phyloP scores from a whole-genome alignment of 129 eudicot species.

The Flaveria linearis region DNA sequence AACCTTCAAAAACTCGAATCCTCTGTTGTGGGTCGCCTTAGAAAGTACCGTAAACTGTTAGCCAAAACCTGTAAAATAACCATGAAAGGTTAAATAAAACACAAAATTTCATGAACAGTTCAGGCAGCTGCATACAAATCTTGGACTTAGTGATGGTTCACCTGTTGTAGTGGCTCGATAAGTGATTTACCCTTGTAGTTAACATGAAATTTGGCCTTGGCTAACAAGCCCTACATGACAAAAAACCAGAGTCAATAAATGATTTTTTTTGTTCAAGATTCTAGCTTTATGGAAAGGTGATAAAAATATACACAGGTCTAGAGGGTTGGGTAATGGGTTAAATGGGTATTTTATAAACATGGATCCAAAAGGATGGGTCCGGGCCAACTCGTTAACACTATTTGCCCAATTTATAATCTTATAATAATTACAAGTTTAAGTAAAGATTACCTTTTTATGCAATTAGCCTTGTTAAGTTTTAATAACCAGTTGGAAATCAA shows the following conservation, averaged over 20 bases:
- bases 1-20: slow-evolving; percentile 71
- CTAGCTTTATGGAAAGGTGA: slow-evolving; percentile 3
- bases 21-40: slow-evolving; percentile 88
- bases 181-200: slow-evolving; percentile 80
- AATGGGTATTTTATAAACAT: neutral
- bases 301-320: neutral
- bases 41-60: slow-evolving; percentile 78
- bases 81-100: neutral
- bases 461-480: slow-evolving; percentile 5
- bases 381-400: neutral
- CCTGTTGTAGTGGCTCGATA: slow-evolving; percentile 91
- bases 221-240: slow-evolving; percentile 71
- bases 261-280: slow-evolving; percentile 16
- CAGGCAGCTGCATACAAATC: slow-evolving; percentile 6
- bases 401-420: neutral
- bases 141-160: slow-evolving; percentile 25
- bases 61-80: slow-evolving; percentile 63
- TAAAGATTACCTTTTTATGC: neutral
- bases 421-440: neutral
- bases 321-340: neutral
- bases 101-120: neutral
- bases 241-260: slow-evolving; percentile 3
- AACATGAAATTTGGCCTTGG: slow-evolving; percentile 92
- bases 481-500: neutral
- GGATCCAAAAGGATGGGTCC: neutral